Base-by-base conservation (phyloP, 192 early-diverging fungal species). In the Thamnidium elegans region DNA sequence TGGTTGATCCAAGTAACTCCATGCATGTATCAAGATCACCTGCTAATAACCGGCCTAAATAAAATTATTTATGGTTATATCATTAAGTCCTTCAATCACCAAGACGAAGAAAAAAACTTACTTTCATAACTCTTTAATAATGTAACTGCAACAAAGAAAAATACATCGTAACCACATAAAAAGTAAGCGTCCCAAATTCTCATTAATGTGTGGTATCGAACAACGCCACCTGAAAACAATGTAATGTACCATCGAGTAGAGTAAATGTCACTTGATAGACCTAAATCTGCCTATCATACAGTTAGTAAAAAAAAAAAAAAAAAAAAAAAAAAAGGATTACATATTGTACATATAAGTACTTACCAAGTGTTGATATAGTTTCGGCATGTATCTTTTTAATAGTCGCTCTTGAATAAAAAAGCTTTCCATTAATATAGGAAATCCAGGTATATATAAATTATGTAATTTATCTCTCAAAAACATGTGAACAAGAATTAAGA, bases 171-270 rank as follows among this genome's bases (percentile, higher is more conserved):
- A 2, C 83, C 83, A 55, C 70, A 65, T 20, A 85, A 47, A 43
- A 81, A 64, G 23, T 82, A 67, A 32, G 77, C 65, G 44, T 85
- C 83, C 83, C 83, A 85, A 44, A 85, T 81, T 31, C 83, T 67
- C 13, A 85, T 48, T 47, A 85, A 26, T 26, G 77, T 80, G 32
- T 80, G 76, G 66, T 82, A 78, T 14, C 63, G 68, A 26, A 85
- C 73, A 8, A 85, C 76, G 7, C 78, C 79, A 30, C 79, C 80
- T 23, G 83, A 70, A 55, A 81, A 85, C 7, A 85, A 68, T 0
- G 83, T 85, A 20, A 85, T 85, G 50, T 82, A 85, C 83, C 83
- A 85, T 39, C 74, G 75, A 14, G 83, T 83, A 7, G 81, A 73
- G 70, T 79, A 85, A n/a, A 80, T 70, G 14, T 76, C 72, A 10